Evolutionary conservation across 805 yeast species (phyloP), one percentile per base, ranked within the genome.

Genomic region (Grigorovia humatica): DNA sequence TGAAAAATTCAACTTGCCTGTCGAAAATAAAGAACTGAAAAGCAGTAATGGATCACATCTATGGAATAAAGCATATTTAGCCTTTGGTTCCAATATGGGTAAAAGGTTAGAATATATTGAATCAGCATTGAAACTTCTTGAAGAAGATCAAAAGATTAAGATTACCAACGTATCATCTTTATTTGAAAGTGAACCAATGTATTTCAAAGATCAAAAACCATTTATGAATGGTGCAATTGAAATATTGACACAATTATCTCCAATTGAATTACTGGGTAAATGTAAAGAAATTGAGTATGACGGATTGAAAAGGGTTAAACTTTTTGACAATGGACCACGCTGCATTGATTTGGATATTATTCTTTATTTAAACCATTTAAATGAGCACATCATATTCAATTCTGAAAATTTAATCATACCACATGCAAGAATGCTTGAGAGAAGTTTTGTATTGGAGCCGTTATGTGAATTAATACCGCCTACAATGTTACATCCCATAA

Each of bases 131-230:
- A 65, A 67, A 0, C 70, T 75, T 35, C 47, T 65, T 4, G 61
- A 71, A 9, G 62, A 64, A 0, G 57, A 68, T 17, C 60, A 70
- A 1, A 70, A 70, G 0, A 72, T 86, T 18, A 57, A 66, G 12
- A 77, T 93, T 0, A 53, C 74, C 2, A 72, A 77, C 2, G 78
- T 91, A 0, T 90, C 98, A 0, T 80, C 95, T 0, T 69, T 91
- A 51, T 93, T 88, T 66, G 81, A 84, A 53, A 87, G 96, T 19
- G 87, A 83, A 59, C 98, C 99, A 43, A 91, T 93, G 98, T 93
- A 89, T 66, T 80, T 76, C 55, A 67, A 75, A 40, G 86, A 88
- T 51, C 99, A 93, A 68, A 76, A 80, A 2, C 82, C 81, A 59
- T 93, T 93, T 62, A 70, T 82, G 59, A 93, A 93, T 65, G 98